Evolutionary conservation across 2,329 filamentous ascomycete genomes (phyloP), one percentile per base, ranked within the genome.

Genomic region (Botryotinia narcissicola): DNA sequence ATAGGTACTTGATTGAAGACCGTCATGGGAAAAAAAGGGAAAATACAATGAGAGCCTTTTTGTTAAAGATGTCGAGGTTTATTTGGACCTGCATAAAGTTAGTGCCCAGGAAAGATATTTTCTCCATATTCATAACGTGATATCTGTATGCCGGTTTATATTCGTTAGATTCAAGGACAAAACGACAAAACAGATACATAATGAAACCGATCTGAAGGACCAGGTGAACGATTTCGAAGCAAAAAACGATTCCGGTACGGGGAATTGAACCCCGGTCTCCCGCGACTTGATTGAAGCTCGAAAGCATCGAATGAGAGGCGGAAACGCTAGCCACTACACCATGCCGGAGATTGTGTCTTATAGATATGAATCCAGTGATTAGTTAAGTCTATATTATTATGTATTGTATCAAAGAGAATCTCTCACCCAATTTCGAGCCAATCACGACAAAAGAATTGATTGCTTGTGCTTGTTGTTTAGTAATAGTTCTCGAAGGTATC

Each of bases 221-320:
- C 10, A 37, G 10, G 14, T 16, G 35, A 18, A 40, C 2, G 3
- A 14, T 22, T 2, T 4, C 9, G 32, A 32, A 32, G 12, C 9
- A 71, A 70, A 71, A 63, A 2, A 0, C 0, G 2, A 29, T 72
- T 72, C 70, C 61, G 37, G 48, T 42, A 72, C 61, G 60, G 61
- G 70, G 60, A 72, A 72, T 72, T 72, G 70, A 72, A 67, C 70
- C 70, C 46, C 70, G 70, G 70, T 72, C 68, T 62, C 68, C 68
- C 57, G 68, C 68, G 68, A 20, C 40, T 16, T 61, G 35, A 61
- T 37, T 32, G 10, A 35, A 37, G 18, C 44, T 14, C 1, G 8
- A 14, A 22, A 10, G 2, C 32, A n/a, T 25, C 12, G 12, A 25
- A 46, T 71, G 60, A 72, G 70, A 72, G 60, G 70, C 70, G 46